Base-by-base conservation (phyloP, 2,329 filamentous ascomycete genomes). In the Fusarium fracticaudum region DNA sequence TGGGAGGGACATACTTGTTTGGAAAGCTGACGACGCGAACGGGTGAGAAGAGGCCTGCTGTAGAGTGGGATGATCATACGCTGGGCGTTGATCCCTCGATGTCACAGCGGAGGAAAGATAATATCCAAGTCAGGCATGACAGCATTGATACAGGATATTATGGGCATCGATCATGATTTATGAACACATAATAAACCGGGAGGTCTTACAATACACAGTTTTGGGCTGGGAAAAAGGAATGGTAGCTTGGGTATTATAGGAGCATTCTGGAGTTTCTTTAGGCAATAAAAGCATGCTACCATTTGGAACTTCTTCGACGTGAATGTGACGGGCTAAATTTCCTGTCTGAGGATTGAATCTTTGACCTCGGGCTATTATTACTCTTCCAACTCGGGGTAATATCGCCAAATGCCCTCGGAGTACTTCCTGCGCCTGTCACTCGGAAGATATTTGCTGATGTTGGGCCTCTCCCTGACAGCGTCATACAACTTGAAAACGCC, bases 371-470 rank as follows among this genome's bases (percentile, higher is more conserved):
- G n/a, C 54, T 63, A 76, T 17, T 61, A 76, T 17, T 79, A 71
- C 45, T 87, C 82, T 48, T 95, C 93, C 58, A 96, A 81, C 84
- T 95, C 93, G 6, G 90, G 87, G 78, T 96, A 95, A 77, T 93
- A 85, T 41, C 93, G 86, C 79, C 90, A 96, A 48, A 96, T 87
- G 3, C 93, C 93, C 70, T 87, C 82, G 1, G 85, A 84, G 79
- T 94, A 96, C 59, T 86, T 81, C 78, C 87, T 79, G 45, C 93
- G 86, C 71, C 91, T 87, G 7, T 90, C 86, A 80, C 93, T 95
- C 26, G 82, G 86, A 59, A 96, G 81, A 79, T 96, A 96, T 48
- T 85, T 87, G 82, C 91, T 91, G 76, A 96, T 87, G 45, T 87
- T 90, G 24, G 89, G 89, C 41, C 90, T 84, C 64, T 87, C 86